phyloP scores from a whole-genome alignment of 768 basidiomycete species.

The Leucogyrophana mollusca region DNA sequence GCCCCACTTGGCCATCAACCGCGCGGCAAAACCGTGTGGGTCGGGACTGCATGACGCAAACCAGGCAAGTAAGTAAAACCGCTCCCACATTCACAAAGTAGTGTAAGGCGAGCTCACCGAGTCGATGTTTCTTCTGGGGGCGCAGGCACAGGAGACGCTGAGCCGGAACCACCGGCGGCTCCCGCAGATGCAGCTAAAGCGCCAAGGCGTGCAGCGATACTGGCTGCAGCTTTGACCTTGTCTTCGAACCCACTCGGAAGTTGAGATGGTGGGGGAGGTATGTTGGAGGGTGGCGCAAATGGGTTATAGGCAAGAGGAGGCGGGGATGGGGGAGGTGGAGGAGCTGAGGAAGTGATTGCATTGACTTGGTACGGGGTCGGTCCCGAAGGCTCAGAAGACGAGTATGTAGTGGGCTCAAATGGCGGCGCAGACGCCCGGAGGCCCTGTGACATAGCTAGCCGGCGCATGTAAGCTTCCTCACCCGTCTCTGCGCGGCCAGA shows the following conservation, averaged over 20 bases:
- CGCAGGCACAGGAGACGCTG: conserved; percentile 22
- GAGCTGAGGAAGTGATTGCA: neutral
- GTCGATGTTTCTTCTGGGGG: conserved; percentile 27
- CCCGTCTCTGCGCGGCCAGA: conserved; percentile 43
- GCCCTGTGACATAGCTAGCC: conserved; percentile 54
- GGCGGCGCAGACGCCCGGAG: conserved; percentile 27
- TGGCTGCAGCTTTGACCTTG: conserved; percentile 73
- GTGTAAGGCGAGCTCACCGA: conserved; percentile 1
- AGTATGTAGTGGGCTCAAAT: too few relatives aligned
- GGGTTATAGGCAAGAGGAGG: conserved; percentile 67
- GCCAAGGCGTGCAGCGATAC: conserved; percentile 73
- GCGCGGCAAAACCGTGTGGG: conserved; percentile 75
- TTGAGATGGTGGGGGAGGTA: conserved; percentile 48
- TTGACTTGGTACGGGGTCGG: conserved; percentile 22
- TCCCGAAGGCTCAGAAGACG: conserved; percentile 18
- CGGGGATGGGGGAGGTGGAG: conserved; percentile 40
- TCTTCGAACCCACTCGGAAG: conserved; percentile 53
- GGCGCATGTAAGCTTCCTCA: conserved; percentile 68
- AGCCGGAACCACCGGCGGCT: conserved; percentile 24
- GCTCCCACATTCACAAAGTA: too few relatives aligned
- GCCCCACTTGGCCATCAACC: conserved; percentile 95
- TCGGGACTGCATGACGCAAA: conserved; percentile 49
- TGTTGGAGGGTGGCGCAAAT: conserved; percentile 60
- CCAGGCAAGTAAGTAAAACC: neutral
- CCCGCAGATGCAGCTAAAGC: conserved; percentile 44